These are phyloP conservation scores for Colletotrichum navitas DNA, from an alignment of 2,329 filamentous ascomycete species.

Conservation along the genomic window DNA sequence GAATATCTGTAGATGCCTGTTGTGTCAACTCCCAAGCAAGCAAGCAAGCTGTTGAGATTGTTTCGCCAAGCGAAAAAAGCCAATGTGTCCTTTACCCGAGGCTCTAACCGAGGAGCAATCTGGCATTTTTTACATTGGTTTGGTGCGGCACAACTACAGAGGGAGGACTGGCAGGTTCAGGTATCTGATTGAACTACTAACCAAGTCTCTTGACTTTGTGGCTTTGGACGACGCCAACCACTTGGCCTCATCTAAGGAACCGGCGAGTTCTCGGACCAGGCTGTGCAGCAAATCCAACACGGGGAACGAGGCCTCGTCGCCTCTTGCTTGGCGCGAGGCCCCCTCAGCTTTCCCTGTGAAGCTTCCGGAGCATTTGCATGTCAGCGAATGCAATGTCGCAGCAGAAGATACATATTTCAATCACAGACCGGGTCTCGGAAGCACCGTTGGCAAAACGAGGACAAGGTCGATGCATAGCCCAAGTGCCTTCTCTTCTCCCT, in stretches of 20 bases:
- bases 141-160: neutral
- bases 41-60: too few species aligned
- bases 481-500: neutral
- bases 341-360: neutral
- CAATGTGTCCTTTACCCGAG: neutral
- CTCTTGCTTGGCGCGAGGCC: neutral
- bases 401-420: neutral
- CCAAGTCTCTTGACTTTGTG: slow-evolving; percentile 2
- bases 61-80: too few species aligned
- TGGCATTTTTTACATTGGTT: neutral
- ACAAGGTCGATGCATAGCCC: neutral
- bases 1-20: too few species aligned
- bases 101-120: neutral
- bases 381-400: neutral
- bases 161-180: neutral
- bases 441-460: neutral
- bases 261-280: neutral
- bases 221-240: neutral
- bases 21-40: too few species aligned
- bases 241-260: neutral
- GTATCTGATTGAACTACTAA: too few species aligned
- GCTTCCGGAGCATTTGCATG: neutral
- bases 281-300: neutral
- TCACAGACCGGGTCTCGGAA: neutral
- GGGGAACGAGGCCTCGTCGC: neutral